Percentiles rank a stretch among this genome's conserved stretches.
These are phyloP conservation scores for Ettlia oleoabundans DNA, from an alignment of 139 green algal genomes.

Conservation along the genomic window DNA sequence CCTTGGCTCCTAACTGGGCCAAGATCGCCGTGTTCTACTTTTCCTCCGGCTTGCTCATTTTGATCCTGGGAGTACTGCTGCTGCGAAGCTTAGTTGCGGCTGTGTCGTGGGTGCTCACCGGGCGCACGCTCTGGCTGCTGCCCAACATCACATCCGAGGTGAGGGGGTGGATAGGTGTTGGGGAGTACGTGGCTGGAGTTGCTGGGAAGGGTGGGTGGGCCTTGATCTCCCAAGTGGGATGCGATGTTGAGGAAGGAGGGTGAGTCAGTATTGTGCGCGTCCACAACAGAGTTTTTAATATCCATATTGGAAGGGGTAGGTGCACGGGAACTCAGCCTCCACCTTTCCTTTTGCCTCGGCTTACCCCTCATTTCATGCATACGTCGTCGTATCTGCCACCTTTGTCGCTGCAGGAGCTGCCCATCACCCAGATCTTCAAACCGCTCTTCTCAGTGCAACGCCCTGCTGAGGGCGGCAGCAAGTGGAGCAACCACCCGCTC, in stretches of 20 bases:
- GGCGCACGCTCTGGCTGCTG: slow-evolving; percentile 81
- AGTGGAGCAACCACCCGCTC: slow-evolving; percentile 29
- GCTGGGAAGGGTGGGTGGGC: too few species aligned
- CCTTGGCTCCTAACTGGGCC: slow-evolving; percentile 56
- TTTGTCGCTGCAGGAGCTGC: slow-evolving; percentile 45
- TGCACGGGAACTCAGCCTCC: too few species aligned
- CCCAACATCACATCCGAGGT: slow-evolving; percentile 87
- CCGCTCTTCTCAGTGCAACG: slow-evolving; percentile 51
- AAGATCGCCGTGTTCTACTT: slow-evolving; percentile 76
- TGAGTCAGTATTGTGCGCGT: too few species aligned
- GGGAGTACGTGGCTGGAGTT: too few species aligned
- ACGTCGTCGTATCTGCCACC: neutral
- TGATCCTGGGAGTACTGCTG: slow-evolving; percentile 57
- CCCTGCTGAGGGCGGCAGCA: slow-evolving; percentile 1
- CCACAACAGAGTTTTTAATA: too few species aligned
- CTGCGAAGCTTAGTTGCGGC: slow-evolving; percentile 56
- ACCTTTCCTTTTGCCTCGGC: too few species aligned
- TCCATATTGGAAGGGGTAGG: too few species aligned
- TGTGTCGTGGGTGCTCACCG: slow-evolving; percentile 69
- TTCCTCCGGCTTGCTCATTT: slow-evolving; percentile 55
- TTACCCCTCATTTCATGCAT: too few species aligned
- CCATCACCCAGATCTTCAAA: slow-evolving; percentile 57
- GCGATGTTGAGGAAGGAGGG: too few species aligned
- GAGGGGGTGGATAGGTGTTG: neutral
- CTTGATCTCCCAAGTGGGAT: too few species aligned